These are phyloP conservation scores for Peronospora farinosa DNA, from an alignment of 352 stramenopile genomes.

Conservation along the genomic window DNA sequence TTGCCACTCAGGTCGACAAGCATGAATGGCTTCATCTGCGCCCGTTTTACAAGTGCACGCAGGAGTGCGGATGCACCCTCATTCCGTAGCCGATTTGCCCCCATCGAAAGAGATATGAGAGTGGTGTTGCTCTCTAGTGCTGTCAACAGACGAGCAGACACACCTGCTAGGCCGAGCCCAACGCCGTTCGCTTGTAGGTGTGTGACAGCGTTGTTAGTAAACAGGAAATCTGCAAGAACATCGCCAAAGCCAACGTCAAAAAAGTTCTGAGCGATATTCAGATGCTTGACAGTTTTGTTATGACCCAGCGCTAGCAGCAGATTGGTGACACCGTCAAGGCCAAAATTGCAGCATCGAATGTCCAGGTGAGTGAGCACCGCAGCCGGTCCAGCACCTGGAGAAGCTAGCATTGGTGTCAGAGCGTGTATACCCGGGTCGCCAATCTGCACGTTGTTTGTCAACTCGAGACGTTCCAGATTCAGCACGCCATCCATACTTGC, in stretches of 20 bases:
- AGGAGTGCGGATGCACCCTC: constrained; percentile 43
- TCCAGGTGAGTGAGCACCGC: constrained; percentile 52
- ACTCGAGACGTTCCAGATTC: constrained; percentile 45
- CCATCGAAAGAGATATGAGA: constrained; percentile 49
- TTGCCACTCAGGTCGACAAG: constrained; percentile 71
- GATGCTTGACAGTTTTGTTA: constrained; percentile 46
- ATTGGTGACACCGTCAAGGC: constrained; percentile 51
- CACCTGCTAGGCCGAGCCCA: constrained; percentile 45
- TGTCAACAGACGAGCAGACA: constrained; percentile 37
- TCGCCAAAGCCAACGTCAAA: constrained; percentile 58
- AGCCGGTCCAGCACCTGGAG: constrained; percentile 10
- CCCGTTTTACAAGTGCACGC: constrained; percentile 42
- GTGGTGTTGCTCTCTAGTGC: constrained; percentile 47
- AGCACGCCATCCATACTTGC: constrained; percentile 47
- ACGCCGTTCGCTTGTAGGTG: constrained; percentile 58
- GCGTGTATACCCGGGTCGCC: constrained; percentile 54
- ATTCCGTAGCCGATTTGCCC: constrained; percentile 65
- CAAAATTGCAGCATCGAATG: constrained; percentile 59
- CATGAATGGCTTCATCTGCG: constrained; percentile 31
- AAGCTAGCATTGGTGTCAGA: constrained; percentile 57
- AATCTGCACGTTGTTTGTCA: constrained; percentile 63
- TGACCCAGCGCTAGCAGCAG: constrained; percentile 47
- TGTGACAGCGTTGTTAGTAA: constrained; percentile 44
- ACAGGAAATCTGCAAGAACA: constrained; percentile 57
- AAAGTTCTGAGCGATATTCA: constrained; percentile 76